Evolutionary conservation across 805 yeast species (phyloP), one percentile per base, ranked within the genome.

Genomic region (Pichia deserticola): DNA sequence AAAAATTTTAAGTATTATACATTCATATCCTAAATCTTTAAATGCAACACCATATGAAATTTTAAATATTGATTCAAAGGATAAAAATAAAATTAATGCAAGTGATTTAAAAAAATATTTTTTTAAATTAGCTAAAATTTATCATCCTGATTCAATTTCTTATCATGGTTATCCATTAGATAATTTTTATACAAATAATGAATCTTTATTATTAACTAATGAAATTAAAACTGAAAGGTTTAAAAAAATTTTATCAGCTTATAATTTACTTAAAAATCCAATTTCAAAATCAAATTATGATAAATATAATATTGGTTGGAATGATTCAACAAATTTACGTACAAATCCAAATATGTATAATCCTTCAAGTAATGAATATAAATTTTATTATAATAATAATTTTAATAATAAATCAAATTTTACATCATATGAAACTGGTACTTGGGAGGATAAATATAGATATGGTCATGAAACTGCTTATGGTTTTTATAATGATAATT

Each of bases 1-100:
- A 1, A 60, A 61, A 30, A 39, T 60, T n/a, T 38, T 63, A 28
- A 43, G 53, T n/a, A 47, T 66, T 32, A 48, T 67, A 28, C 53
- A 50, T 29, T 39, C 54, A 13, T 70, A 66, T 52, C 95, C 96
- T 3, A 62, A 64, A 2, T 57, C 68, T 4, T 32, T 36, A 13
- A 59, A 70, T 33, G 89, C 95, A 0, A 67, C 83, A 0, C 95
- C 96, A 0, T 83, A 84, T 58, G 87, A 86, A 35, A 73, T 89
- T 5, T 76, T 89, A 50, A 75, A 76, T 5, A 59, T 79, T 29
- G 54, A 63, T 3, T 53, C 53, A 5, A 62, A 64, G 0, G 57
- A 57, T 1, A 61, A 28, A 10, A 3, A 40, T n/a, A 28, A 61
- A 28, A 64, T 75, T 40, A 74, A 74, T 49, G 63, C 63, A 45